Percentiles rank a stretch among this genome's conserved stretches.
Evolutionary conservation across 352 stramenopile species (phyloP).

Genomic region (Phytopythium mirpurense): DNA sequence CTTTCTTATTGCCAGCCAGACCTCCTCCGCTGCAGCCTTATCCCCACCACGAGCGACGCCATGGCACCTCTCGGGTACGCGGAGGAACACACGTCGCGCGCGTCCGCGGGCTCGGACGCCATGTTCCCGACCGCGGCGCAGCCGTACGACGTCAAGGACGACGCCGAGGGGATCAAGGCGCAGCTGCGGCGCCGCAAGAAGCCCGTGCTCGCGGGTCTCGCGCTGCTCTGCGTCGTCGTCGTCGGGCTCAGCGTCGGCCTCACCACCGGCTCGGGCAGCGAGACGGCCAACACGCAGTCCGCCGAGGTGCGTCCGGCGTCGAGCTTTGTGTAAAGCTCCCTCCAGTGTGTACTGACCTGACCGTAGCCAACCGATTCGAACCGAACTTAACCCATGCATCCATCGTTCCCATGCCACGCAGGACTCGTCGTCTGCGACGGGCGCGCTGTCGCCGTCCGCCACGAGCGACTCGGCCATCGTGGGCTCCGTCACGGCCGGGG

Average conservation of each 20-base stretch:
- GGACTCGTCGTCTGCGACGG: slow-evolving; percentile 14
- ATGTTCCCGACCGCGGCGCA: slow-evolving; percentile 12
- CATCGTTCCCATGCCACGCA: too few species aligned
- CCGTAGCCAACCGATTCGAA: too few species aligned
- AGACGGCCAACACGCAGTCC: slow-evolving; percentile 30
- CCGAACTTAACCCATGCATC: too few species aligned
- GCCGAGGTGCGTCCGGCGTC: slow-evolving; percentile 19
- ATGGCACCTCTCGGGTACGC: slow-evolving; percentile 22
- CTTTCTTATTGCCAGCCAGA: neutral
- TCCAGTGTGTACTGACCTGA: too few species aligned
- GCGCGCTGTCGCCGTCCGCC: too few species aligned
- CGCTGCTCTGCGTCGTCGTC: slow-evolving; percentile 48
- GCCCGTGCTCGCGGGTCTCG: slow-evolving; percentile 52
- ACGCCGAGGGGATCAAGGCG: slow-evolving; percentile 33
- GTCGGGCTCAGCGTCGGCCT: slow-evolving; percentile 38
- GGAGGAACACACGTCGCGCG: slow-evolving; percentile 33
- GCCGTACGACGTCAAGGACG: slow-evolving; percentile 52
- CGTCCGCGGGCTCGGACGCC: slow-evolving; percentile 19
- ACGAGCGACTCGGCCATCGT: slow-evolving; percentile 10
- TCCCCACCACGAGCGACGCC: neutral
- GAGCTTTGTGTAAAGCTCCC: neutral
- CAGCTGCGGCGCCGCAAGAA: slow-evolving; percentile 51
- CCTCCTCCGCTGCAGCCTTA: neutral
- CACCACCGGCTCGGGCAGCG: slow-evolving; percentile 2
- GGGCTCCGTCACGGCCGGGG: slow-evolving; percentile 16